phyloP scores from a whole-genome alignment of 192 early-diverging fungal genomes.

The Ambispora gerdemannii region DNA sequence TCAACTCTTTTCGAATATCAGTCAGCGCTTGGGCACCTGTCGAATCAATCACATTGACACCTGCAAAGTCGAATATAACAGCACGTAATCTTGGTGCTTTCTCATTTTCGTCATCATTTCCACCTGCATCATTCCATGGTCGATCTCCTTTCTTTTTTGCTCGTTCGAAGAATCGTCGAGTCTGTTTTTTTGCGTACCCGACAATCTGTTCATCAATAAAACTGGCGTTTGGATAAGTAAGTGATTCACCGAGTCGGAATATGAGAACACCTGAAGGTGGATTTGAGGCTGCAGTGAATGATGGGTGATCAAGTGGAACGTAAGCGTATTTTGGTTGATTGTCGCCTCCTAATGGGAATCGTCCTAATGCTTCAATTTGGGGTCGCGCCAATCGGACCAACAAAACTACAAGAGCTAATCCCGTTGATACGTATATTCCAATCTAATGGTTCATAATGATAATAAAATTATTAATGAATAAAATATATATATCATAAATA shows the following conservation, averaged over 20 bases:
- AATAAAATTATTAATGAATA: not conserved
- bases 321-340: constrained; percentile 31
- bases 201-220: constrained; percentile 54
- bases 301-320: constrained; percentile 29
- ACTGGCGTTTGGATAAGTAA: constrained; percentile 69
- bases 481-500: not conserved
- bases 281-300: not conserved
- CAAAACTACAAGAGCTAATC: constrained; percentile 68
- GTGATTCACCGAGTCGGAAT: constrained; percentile 61
- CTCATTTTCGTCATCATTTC: constrained; percentile 42
- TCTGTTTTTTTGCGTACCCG: constrained; percentile 39
- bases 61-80: constrained; percentile 78
- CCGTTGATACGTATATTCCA: constrained; percentile 78
- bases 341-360: constrained; percentile 30
- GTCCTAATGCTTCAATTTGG: constrained; percentile 48
- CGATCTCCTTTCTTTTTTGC: constrained; percentile 45
- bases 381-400: constrained; percentile 80
- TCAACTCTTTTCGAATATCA: constrained; percentile 46
- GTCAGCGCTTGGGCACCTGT: constrained; percentile 75
- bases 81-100: constrained; percentile 56
- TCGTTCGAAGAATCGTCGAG: constrained; percentile 40
- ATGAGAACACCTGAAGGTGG: constrained; percentile 66
- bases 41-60: constrained; percentile 75
- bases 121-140: constrained; percentile 55
- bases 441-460: constrained; percentile 56